Evolutionary conservation across 192 early-diverging fungal genomes (phyloP), one percentile per base, ranked within the genome.

Genomic region (Podila clonocystis): DNA sequence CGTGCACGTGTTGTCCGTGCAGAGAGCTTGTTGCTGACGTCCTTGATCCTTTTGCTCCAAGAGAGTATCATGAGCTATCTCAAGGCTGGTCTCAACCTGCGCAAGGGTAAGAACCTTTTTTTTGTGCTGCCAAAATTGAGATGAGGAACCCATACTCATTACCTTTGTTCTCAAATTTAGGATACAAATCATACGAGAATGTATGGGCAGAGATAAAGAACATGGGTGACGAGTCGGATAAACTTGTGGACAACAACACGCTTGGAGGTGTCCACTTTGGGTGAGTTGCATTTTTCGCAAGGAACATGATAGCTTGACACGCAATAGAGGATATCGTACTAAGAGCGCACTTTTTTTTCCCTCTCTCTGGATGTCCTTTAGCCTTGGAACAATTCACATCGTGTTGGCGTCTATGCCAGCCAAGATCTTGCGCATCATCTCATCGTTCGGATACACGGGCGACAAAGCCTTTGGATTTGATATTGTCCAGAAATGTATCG

Each of bases 401-500:
- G 78, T 89, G 19, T 59, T 89, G 55, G 85, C 87, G 2, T 82
- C 77, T 13, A 65, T 89, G 58, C 85, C 87, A 0, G 69, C 73
- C 31, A 89, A 89, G 52, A 82, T 89, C 30, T 80, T 89, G 4
- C 68, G 67, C 2, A 74, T 89, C 58, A 82, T 90, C 31, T 74
- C 86, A 2, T 83, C 87, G 4, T 87, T 90, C 61, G 88, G 87
- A 11, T 90, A 86, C 83, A 82, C 74, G 38, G 85, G 83, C 17
- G 85, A 89, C 72, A 86, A 86, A 66, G 74, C 85, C 30, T 79
- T 90, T 52, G 88, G 88, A 13, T 84, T 90, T 61, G 87, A 86
- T 15, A 50, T 90, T 28, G 65, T 90, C 15, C 83, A 83, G 38
- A 74, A 84, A 62, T 82, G 82, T 41, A 72, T 89, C 49, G 80